Evolutionary conservation across 2,329 filamentous ascomycete species (phyloP).

Genomic region (Trichophyton schoenleinii): DNA sequence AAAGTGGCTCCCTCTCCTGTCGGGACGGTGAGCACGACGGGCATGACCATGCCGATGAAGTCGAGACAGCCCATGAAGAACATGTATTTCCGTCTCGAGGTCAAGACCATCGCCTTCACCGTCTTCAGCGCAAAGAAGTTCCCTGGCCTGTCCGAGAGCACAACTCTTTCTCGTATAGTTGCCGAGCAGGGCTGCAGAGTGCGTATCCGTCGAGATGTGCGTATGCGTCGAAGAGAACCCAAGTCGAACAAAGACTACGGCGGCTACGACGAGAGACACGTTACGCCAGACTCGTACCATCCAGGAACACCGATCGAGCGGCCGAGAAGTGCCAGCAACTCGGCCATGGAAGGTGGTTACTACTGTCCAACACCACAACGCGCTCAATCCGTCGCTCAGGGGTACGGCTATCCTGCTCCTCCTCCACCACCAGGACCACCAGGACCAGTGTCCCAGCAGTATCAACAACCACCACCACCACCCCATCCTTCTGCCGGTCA

Average conservation of each 20-base stretch:
- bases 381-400: conserved; percentile 36
- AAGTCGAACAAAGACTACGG: conserved; percentile 56
- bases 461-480: conserved; percentile 20
- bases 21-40: not conserved
- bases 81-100: conserved; percentile 77
- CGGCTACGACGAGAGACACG: conserved; percentile 44
- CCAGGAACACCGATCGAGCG: conserved; percentile 37
- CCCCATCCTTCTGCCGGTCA: not conserved
- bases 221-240: conserved; percentile 72
- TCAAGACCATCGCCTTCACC: conserved; percentile 74
- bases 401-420: conserved; percentile 28
- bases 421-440: conserved; percentile 28
- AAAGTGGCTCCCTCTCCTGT: conserved; percentile 35
- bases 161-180: conserved; percentile 72
- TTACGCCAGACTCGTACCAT: conserved; percentile 38
- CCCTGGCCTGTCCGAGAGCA: conserved; percentile 83
- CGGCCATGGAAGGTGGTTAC: conserved; percentile 38
- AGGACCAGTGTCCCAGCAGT: conserved; percentile 29
- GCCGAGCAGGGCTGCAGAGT: conserved; percentile 96
- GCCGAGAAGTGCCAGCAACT: conserved; percentile 49
- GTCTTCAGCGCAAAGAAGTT: conserved; percentile 99
- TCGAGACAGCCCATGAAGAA: conserved; percentile 40
- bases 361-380: conserved; percentile 34
- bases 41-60: conserved; percentile 20
- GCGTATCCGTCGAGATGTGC: conserved; percentile 83